Percentiles rank a stretch among this genome's conserved stretches.
These are phyloP conservation scores for Coleophoma cylindrospora DNA, from an alignment of 2,329 filamentous ascomycete genomes.

Conservation along the genomic window DNA sequence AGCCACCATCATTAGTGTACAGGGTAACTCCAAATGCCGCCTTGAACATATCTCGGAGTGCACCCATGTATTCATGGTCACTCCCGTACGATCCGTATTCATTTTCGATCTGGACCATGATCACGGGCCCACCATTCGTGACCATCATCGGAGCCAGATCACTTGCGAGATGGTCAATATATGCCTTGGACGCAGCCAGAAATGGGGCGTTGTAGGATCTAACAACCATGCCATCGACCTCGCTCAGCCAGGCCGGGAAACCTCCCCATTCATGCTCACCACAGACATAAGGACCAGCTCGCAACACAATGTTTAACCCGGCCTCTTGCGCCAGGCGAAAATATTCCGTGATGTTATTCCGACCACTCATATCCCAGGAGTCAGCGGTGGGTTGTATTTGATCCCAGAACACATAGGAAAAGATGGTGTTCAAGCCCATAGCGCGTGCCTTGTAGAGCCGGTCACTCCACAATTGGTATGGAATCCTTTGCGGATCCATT, in stretches of 20 bases:
- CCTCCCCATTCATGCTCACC: conserved; percentile 42
- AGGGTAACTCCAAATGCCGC: conserved; percentile 36
- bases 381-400: conserved; percentile 36
- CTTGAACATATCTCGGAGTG: conserved; percentile 35
- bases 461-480: conserved; percentile 39
- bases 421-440: conserved; percentile 46
- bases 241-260: conserved; percentile 34
- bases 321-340: conserved; percentile 40
- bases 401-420: conserved; percentile 47
- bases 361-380: conserved; percentile 30
- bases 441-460: conserved; percentile 36
- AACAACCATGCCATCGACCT: conserved; percentile 33
- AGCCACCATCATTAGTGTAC: conserved; percentile 45
- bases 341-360: conserved; percentile 43
- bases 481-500: conserved; percentile 46
- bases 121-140: conserved; percentile 39
- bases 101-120: conserved; percentile 45
- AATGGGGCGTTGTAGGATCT: conserved; percentile 36
- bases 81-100: conserved; percentile 45
- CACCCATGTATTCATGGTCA: conserved; percentile 37
- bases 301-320: conserved; percentile 40
- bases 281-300: conserved; percentile 43
- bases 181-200: conserved; percentile 37
- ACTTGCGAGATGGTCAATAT: conserved; percentile 34
- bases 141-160: conserved; percentile 40